A percentile compares a stretch with the other conserved stretches of the same genome.
phyloP scores from a whole-genome alignment of 108 stramenopile species.

The Epithemia pelagica region DNA sequence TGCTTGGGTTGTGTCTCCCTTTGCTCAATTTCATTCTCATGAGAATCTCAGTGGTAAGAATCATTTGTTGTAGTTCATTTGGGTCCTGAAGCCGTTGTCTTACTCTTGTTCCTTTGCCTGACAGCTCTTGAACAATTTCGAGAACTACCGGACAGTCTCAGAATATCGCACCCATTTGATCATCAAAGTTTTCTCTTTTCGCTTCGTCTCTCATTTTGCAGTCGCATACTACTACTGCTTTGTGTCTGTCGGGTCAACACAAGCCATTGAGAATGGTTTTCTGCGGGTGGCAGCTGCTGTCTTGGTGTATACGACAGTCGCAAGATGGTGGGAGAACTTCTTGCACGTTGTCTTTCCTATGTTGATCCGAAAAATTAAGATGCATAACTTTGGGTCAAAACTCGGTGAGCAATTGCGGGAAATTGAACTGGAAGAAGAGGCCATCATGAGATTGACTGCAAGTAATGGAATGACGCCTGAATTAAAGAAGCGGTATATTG shows the following conservation, averaged over 20 bases:
- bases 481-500: conserved; percentile 29
- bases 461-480: conserved; percentile 21
- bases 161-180: conserved; percentile 89
- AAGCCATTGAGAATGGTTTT: conserved; percentile 72
- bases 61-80: no score
- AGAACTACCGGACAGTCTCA: conserved; percentile 94
- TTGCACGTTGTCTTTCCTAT: conserved; percentile 79
- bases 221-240: conserved; percentile 95
- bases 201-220: conserved; percentile 96
- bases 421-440: conserved; percentile 58
- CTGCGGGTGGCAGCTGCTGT: conserved; percentile 75
- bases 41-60: conserved; percentile 48
- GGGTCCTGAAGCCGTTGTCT: no score
- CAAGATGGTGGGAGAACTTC: conserved; percentile 81
- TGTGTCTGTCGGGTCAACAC: conserved; percentile 32
- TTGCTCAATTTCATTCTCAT: conserved; percentile 76
- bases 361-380: conserved; percentile 55
- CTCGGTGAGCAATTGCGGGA: conserved; percentile 46
- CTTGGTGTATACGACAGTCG: conserved; percentile 74
- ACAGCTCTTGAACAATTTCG: conserved; percentile 72
- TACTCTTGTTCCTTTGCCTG: no score
- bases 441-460: conserved; percentile 3
- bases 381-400: conserved; percentile 31
- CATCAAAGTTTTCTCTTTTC: conserved; percentile 96
- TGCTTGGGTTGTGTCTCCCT: conserved; percentile 79